These are phyloP conservation scores for Gossypium arboreum DNA, from an alignment of 345 rosid species.

Conservation along the genomic window DNA sequence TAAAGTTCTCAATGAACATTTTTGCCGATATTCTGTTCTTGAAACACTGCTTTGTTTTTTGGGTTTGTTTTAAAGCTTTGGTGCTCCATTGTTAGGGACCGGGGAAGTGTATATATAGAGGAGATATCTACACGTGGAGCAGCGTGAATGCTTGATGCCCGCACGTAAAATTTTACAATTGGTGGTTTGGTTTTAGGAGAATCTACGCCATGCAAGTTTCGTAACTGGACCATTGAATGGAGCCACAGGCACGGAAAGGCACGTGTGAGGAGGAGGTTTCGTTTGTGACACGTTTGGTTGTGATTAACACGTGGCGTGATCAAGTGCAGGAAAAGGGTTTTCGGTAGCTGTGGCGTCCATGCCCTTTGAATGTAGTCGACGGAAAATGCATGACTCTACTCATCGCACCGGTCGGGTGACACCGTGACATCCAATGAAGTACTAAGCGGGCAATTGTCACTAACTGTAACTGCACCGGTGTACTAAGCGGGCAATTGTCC, in stretches of 20 bases:
- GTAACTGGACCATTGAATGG: not conserved
- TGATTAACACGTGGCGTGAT: constrained; percentile 20
- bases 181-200: constrained; percentile 10
- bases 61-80: not conserved
- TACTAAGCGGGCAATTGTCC: too few relatives aligned
- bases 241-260: constrained; percentile 13
- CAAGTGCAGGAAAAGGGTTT: not conserved
- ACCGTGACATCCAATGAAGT: too few relatives aligned
- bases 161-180: constrained; percentile 6
- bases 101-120: constrained; percentile 25
- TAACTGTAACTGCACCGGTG: too few relatives aligned
- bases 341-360: not conserved
- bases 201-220: constrained; percentile 21
- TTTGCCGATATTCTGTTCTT: constrained; percentile 9
- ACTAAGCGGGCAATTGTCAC: too few relatives aligned
- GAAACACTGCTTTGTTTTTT: not conserved
- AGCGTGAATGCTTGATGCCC: constrained; percentile 22
- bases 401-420: too few relatives aligned
- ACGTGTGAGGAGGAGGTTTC: constrained; percentile 15
- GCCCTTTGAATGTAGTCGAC: constrained; percentile 7
- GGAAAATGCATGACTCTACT: not conserved
- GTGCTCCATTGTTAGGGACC: not conserved
- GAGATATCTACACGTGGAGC: constrained; percentile 30
- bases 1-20: constrained; percentile 85
- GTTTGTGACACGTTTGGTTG: not conserved